Evolutionary conservation across 2,329 filamentous ascomycete species (phyloP), one percentile per base, ranked within the genome.

Genomic region (Microascus cirrosus): DNA sequence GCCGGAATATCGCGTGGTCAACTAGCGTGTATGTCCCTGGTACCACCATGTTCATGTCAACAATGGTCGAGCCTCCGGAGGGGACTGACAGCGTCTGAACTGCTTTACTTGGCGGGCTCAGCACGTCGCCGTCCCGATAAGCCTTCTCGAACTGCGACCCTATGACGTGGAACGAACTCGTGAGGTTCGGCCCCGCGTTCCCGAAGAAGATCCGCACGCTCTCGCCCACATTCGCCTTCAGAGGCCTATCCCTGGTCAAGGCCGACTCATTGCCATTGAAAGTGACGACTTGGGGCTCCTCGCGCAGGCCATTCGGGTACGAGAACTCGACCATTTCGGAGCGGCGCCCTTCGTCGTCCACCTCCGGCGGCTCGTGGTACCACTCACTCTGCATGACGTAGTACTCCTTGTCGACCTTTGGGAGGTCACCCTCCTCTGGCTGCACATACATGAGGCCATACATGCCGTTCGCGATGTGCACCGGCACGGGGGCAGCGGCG

Each of bases 321-420:
- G 68, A 70, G 55, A 70, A 70, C 42, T 70, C 68, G 7, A 71
- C 69, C 1, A 59, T 61, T 5, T 62, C 58, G 2, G 65, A 67
- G 7, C 60, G 63, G 8, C 65, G 66, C 0, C 69, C 68, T 57
- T 70, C 60, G 10, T 66, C 69, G n/a, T 62, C 62, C 1, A 62
- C 58, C 55, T 70, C 68, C 0, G 69, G 69, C 2, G 69, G 67
- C 59, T 71, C 69, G 50, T 70, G 67, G 59, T 70, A 71, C 58
- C 70, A 68, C 58, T 70, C 69, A 60, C 68, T 70, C 60, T 71
- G 69, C 65, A 71, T 67, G 20, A 71, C 68, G 60, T 68, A 71
- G 60, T 70, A 71, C 56, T 71, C 69, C 18, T 61, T 59, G 51
- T 70, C 67, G 11, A 69, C 68, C 0, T 64, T 59, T 0, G 68